These are phyloP conservation scores for Psilocybe sp. DNA, from an alignment of 768 basidiomycete species.

Conservation along the genomic window DNA sequence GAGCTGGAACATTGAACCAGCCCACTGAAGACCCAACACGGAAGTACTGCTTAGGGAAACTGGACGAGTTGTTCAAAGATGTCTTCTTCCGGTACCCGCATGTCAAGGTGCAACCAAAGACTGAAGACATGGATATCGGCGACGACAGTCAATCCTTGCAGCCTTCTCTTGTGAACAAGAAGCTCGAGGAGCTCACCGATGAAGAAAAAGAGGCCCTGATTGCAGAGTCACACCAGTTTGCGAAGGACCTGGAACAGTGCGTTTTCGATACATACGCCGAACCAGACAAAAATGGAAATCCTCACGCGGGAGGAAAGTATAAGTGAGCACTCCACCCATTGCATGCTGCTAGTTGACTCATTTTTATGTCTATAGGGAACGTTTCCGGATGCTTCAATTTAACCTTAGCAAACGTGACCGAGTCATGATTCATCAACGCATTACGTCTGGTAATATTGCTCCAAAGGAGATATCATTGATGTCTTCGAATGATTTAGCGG, in stretches of 20 bases:
- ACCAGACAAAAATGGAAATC: slow-evolving; percentile 65
- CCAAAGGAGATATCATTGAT: slow-evolving; percentile 76
- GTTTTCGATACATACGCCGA: slow-evolving; percentile 78
- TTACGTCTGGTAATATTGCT: slow-evolving; percentile 62
- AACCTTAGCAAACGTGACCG: slow-evolving; percentile 85
- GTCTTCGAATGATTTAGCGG: slow-evolving; percentile 86
- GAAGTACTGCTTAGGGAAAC: slow-evolving; percentile 77
- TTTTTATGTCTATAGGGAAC: slow-evolving; percentile 53
- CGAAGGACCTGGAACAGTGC: slow-evolving; percentile 70
- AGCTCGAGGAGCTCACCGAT: slow-evolving; percentile 52
- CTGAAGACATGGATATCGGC: slow-evolving; percentile 7
- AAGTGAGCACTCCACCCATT: slow-evolving; percentile 47
- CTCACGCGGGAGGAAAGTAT: slow-evolving; percentile 71
- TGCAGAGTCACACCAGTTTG: slow-evolving; percentile 59
- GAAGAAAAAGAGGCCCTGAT: slow-evolving; percentile 57
- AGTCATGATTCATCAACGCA: slow-evolving; percentile 73
- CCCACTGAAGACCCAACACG: slow-evolving; percentile 67
- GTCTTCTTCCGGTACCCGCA: slow-evolving; percentile 74
- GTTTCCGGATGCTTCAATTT: slow-evolving; percentile 87
- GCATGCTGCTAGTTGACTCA: slow-evolving; percentile 4
- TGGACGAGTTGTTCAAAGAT: slow-evolving; percentile 67
- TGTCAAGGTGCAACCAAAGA: slow-evolving; percentile 24
- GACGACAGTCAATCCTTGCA: slow-evolving; percentile 4
- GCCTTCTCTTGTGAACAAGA: slow-evolving; percentile 34
- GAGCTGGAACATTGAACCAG: slow-evolving; percentile 5